Base-by-base conservation (phyloP, 2,329 filamentous ascomycete genomes). In the Stylonectria norvegica region DNA sequence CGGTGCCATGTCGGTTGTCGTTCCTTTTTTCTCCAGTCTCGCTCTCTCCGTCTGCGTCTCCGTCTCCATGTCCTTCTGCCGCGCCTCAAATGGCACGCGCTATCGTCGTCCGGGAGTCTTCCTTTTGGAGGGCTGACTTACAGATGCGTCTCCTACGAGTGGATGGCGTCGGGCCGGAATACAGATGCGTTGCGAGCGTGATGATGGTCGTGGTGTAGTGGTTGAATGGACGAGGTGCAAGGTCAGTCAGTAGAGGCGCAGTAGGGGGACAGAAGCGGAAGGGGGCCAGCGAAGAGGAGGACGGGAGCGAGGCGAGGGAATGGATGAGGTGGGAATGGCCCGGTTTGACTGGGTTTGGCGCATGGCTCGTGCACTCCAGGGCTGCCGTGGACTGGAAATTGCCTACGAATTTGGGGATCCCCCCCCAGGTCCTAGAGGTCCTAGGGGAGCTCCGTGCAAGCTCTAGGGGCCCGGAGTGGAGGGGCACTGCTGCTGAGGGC, bases 101-200 rank as follows among this genome's bases (percentile, higher is more conserved):
- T 44, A 42, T 30, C n/a, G 28, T 25, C 23, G 32, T 37, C 19
- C 32, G 36, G 39, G 22, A 35, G 40, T 43, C 32, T 52, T 32
- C 23, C 27, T 28, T 34, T 35, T 22, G 29, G 34, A 22, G 25
- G 15, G 18, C n/a, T 34, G 29, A 56, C 53, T 56, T 55, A 56
- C 53, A 44, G 50, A 49, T n/a, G n/a, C n/a, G n/a, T n/a, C n/a
- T n/a, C n/a, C n/a, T n/a, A 45, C 38, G 49, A 51, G 29, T 39
- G 34, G 43, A 41, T 48, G 45, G 40, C 49, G 49, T 47, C 50
- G 50, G 51, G 52, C 44, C 43, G 48, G 40, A 40, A 53, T 48
- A 43, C n/a, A n/a, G n/a, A n/a, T n/a, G n/a, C n/a, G n/a, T n/a
- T n/a, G n/a, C n/a, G n/a, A n/a, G n/a, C n/a, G n/a, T n/a, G n/a